Conservation (phyloP, 768 basidiomycete species). For the Cyclocybe aegerita region DNA sequence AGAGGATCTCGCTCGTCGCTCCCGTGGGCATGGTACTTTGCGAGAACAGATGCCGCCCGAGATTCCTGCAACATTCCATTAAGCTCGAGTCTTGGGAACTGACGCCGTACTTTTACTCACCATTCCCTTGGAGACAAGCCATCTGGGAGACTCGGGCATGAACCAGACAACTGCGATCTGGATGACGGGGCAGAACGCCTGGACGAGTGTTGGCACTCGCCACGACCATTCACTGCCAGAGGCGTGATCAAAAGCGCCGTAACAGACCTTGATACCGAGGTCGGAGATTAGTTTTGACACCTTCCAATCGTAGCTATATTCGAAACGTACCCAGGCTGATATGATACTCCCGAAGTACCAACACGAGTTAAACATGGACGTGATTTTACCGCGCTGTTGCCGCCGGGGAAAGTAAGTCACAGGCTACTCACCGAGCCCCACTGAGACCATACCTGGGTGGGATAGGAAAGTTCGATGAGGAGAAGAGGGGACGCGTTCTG, state of each 20-base stretch:
- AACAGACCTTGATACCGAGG: conserved; percentile 32
- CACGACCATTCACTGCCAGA: conserved; percentile 53
- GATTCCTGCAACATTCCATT: conserved; percentile 38
- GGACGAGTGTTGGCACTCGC: conserved; percentile 64
- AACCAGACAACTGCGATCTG: conserved; percentile 57
- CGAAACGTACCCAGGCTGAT: conserved; percentile 41
- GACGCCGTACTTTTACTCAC: conserved; percentile 29
- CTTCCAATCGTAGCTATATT: not conserved
- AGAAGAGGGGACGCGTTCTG: conserved; percentile 63
- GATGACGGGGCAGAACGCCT: conserved; percentile 55
- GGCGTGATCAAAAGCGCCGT: conserved; percentile 37
- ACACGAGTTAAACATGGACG: conserved; percentile 65
- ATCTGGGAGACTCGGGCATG: conserved; percentile 68
- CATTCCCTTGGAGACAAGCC: conserved; percentile 58
- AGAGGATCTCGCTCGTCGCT: conserved; percentile 60
- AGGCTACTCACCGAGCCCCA: not conserved
- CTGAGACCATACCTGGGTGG: conserved; percentile 52
- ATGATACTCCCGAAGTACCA: conserved; percentile 78
- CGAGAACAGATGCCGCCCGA: conserved; percentile 58
- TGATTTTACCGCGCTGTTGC: conserved; percentile 49
- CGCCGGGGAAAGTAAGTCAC: not conserved
- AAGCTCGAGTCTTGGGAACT: not conserved
- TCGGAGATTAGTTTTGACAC: not conserved
- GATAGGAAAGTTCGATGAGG: conserved; percentile 67
- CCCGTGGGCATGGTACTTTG: conserved; percentile 71